Evolutionary conservation across 1,139 yeast species (phyloP).

Genomic region (Candida tunisiensis): DNA sequence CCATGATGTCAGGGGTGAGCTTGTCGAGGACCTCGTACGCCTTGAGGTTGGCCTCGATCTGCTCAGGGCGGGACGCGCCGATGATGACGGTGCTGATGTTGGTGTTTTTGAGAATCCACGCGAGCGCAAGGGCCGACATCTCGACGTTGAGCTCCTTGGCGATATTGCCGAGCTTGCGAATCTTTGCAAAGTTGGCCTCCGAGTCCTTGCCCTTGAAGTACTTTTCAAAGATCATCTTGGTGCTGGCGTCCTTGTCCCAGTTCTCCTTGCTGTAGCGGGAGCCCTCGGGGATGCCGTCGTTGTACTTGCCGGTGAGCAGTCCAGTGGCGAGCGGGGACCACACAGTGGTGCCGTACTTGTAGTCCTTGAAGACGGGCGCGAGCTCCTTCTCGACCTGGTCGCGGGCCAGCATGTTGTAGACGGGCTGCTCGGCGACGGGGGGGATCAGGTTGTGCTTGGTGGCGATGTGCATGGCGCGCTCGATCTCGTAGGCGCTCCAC

Average conservation of each 20-base stretch:
- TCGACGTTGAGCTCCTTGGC: conserved; percentile 15
- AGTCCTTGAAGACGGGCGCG: conserved; percentile 14
- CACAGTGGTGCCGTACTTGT: conserved; percentile 19
- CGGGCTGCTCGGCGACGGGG: conserved; percentile 20
- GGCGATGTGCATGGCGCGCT: conserved; percentile 20
- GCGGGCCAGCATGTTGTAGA: conserved; percentile 14
- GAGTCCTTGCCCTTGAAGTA: conserved; percentile 10
- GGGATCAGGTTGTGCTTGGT: conserved; percentile 16
- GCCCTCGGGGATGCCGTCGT: conserved; percentile 13
- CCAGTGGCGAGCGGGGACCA: conserved; percentile 20
- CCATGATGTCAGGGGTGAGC: conserved; percentile 14
- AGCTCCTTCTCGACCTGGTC: conserved; percentile 17
- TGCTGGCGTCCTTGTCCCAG: conserved; percentile 5
- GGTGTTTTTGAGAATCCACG: conserved; percentile 16
- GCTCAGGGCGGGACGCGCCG: conserved; percentile 19
- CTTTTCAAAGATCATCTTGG: conserved; percentile 5
- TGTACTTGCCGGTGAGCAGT: conserved; percentile 18
- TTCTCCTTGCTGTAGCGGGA: conserved; percentile 10
- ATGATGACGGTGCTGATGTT: conserved; percentile 18
- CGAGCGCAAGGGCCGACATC: conserved; percentile 16
- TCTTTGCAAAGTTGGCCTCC: conserved; percentile 11
- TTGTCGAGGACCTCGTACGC: conserved; percentile 16
- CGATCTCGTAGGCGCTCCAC: conserved; percentile 20
- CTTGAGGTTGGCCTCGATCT: conserved; percentile 16
- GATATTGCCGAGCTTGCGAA: conserved; percentile 9